Base-by-base conservation (phyloP, 352 stramenopile species). In the Globisporangium solare region DNA sequence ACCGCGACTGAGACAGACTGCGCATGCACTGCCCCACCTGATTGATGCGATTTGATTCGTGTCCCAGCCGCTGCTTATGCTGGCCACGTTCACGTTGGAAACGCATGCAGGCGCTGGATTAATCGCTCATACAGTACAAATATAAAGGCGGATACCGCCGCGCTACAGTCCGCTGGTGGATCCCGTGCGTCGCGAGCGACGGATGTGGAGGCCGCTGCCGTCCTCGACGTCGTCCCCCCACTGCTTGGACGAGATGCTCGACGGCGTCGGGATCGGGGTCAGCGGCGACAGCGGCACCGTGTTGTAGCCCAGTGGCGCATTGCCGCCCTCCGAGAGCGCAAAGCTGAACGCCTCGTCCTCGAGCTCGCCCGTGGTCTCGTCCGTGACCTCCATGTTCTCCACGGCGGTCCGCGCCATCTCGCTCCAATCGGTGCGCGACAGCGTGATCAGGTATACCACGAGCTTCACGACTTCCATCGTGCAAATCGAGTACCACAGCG, bases 381-480 rank as follows among this genome's bases (percentile, higher is more conserved):
- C 59, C 6, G 54, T 74, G 14, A 58, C 61, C 24, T 86, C 54
- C 3, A 61, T 43, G 21, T 51, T 27, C 55, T 56, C 45, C 39
- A 56, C 15, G 21, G 14, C 43, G 12, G 14, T 35, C 14, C 35
- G 7, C 15, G 47, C 47, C 47, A 52, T 52, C 3, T 17, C 18
- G 10, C 41, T 52, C 47, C 47, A 52, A 22, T 52, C 47, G 8
- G 35, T 35, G 7, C 69, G 63, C 5, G 51, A 66, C 50, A 82
- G 27, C 17, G 71, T 71, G 39, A 70, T 61, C 18, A 61, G 51
- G 50, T 78, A 86, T 20, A 81, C 70, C 2, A 52, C 53, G 14
- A 83, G 56, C 31, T 81, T 81, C 17, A 83, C 18, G 6, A 70
- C 39, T 45, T 86, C 75, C 66, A 82, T 86, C 10, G 66, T 59